These are phyloP conservation scores for Saxophila tyrrhenica DNA, from an alignment of 495 filamentous ascomycete genomes.

Conservation along the genomic window DNA sequence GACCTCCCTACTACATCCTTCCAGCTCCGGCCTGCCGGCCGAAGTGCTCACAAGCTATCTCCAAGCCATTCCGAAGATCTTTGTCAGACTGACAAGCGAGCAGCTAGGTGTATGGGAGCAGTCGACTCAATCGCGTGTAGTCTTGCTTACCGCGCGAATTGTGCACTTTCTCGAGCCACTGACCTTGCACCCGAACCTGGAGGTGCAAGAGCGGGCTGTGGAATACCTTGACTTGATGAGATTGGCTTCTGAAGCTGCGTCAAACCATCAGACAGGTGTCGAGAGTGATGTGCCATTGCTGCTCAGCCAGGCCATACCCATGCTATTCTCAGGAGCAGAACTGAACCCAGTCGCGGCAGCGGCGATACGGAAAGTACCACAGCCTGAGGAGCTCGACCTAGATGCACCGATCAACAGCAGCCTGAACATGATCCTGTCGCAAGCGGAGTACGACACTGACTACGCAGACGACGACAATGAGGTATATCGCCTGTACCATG, in stretches of 20 bases:
- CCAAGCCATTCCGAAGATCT: slow-evolving; percentile 80
- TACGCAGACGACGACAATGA: slow-evolving; percentile 45
- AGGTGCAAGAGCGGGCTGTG: slow-evolving; percentile 92
- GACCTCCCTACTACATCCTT: slow-evolving; percentile 55
- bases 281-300: slow-evolving; percentile 55
- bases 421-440: slow-evolving; percentile 49
- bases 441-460: slow-evolving; percentile 43
- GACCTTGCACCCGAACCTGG: slow-evolving; percentile 67
- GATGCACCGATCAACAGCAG: slow-evolving; percentile 72
- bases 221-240: slow-evolving; percentile 84
- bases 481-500: slow-evolving; percentile 64
- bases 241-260: slow-evolving; percentile 66
- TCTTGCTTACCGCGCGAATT: slow-evolving; percentile 67
- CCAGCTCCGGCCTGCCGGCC: slow-evolving; percentile 48
- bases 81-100: slow-evolving; percentile 51
- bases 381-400: slow-evolving; percentile 61
- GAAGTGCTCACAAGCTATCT: slow-evolving; percentile 61
- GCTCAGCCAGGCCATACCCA: slow-evolving; percentile 77
- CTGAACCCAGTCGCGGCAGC: slow-evolving; percentile 77
- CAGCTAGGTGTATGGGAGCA: slow-evolving; percentile 47
- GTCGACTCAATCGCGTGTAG: slow-evolving; percentile 54
- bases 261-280: slow-evolving; percentile 45
- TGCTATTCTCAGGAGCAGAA: slow-evolving; percentile 72
- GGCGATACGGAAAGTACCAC: slow-evolving; percentile 78
- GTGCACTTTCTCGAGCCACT: slow-evolving; percentile 68